phyloP scores from a whole-genome alignment of 2,329 filamentous ascomycete species.

The Penicillium capsulatum region DNA sequence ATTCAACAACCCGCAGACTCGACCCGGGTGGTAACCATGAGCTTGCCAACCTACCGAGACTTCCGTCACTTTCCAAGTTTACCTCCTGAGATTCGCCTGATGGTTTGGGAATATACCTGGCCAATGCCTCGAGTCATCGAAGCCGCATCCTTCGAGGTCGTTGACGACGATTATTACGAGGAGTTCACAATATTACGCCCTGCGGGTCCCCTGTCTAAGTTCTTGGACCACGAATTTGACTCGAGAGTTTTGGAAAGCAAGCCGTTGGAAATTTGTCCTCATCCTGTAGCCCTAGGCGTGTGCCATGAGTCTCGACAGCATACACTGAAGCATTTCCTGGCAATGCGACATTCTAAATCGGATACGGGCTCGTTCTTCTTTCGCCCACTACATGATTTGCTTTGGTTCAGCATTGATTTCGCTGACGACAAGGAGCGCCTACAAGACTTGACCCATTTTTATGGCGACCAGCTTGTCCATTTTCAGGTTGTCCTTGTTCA shows the following conservation, averaged over 20 bases:
- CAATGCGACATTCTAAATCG: too few species aligned
- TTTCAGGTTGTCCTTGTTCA: too few species aligned
- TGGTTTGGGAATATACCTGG: not conserved
- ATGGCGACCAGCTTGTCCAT: too few species aligned
- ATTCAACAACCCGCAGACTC: not conserved
- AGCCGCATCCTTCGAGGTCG: not conserved
- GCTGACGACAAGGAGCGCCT: too few species aligned
- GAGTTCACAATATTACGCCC: not conserved
- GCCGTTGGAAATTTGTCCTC: not conserved
- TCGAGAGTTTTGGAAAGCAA: not conserved
- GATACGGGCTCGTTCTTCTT: too few species aligned
- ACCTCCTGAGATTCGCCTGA: not conserved
- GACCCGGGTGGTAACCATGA: not conserved
- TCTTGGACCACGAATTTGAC: not conserved
- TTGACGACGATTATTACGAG: not conserved
- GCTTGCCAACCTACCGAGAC: not conserved
- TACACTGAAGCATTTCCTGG: too few species aligned
- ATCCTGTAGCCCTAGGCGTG: not conserved
- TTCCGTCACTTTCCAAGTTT: not conserved
- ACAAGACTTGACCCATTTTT: too few species aligned
- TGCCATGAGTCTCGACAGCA: too few species aligned
- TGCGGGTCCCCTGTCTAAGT: not conserved
- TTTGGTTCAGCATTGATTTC: too few species aligned
- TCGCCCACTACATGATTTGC: too few species aligned
- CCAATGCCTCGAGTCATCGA: not conserved